These are phyloP conservation scores for Drosera capensis DNA, from an alignment of 148 eudicot species.

Conservation along the genomic window DNA sequence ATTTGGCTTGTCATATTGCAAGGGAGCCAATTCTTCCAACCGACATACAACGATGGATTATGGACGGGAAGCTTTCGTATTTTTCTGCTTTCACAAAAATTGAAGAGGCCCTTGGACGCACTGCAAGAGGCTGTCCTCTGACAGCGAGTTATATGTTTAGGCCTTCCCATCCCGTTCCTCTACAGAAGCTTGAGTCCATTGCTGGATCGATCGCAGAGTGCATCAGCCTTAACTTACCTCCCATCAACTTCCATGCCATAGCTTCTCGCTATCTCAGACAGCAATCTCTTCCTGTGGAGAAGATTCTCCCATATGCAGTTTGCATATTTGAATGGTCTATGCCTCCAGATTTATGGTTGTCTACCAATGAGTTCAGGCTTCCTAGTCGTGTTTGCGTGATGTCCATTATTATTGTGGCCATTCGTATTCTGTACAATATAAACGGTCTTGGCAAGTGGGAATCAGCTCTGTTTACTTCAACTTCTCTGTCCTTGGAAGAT, in stretches of 20 bases:
- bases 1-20: conserved; percentile 66
- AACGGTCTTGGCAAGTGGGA: conserved; percentile 94
- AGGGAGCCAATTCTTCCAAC: conserved; percentile 64
- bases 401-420: conserved; percentile 64
- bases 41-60: conserved; percentile 56
- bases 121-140: conserved; percentile 42
- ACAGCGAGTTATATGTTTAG: conserved; percentile 58
- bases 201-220: conserved; percentile 54
- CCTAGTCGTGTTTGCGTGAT: conserved; percentile 71
- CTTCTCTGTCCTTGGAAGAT: conserved; percentile 8
- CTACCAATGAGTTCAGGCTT: conserved; percentile 41
- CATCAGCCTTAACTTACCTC: conserved; percentile 58
- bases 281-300: conserved; percentile 42
- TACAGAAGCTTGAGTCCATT: conserved; percentile 58
- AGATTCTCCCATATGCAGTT: conserved; percentile 57
- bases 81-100: conserved; percentile 55
- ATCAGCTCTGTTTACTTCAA: conserved; percentile 27
- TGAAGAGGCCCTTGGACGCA: conserved; percentile 35
- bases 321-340: conserved; percentile 65
- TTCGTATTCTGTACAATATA: conserved; percentile 54
- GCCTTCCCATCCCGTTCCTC: conserved; percentile 35
- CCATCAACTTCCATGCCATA: conserved; percentile 62
- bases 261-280: conserved; percentile 46
- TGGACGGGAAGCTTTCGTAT: conserved; percentile 80
- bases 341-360: conserved; percentile 72